A percentile compares a stretch with the other conserved stretches of the same genome.
Evolutionary conservation across 1,284 basidiomycete species (phyloP).

Genomic region (Exsudoporus floridanus): DNA sequence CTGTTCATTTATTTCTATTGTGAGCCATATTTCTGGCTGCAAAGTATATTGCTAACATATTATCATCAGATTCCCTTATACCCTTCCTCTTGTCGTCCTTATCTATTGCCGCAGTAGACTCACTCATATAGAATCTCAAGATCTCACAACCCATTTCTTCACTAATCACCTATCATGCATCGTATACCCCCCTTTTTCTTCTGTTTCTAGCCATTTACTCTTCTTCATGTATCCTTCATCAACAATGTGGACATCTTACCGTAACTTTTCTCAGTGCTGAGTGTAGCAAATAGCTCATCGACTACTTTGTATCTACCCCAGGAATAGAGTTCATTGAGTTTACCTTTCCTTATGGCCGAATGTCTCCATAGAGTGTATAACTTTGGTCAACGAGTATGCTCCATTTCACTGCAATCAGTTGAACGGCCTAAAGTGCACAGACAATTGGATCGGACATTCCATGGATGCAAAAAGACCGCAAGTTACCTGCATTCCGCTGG

Average conservation of each 20-base stretch:
- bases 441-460: neutral
- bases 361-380: neutral
- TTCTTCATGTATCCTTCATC: neutral
- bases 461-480: neutral
- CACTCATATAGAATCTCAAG: neutral
- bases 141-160: neutral
- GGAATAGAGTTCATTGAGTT: slow-evolving; percentile 5
- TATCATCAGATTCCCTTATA: slow-evolving; percentile 5
- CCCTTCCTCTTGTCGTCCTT: neutral
- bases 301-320: slow-evolving; percentile 3
- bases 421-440: neutral
- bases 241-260: neutral
- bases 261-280: neutral
- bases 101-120: neutral
- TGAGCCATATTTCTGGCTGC: slow-evolving; percentile 1
- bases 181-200: neutral
- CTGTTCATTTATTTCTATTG: neutral
- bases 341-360: neutral
- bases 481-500: neutral
- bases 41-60: neutral
- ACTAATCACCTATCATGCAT: neutral
- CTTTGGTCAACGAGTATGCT: neutral
- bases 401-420: neutral
- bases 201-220: neutral
- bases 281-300: slow-evolving; percentile 27